Evolutionary conservation across 2,329 filamentous ascomycete species (phyloP).

Genomic region (Epichloe aotearoae): DNA sequence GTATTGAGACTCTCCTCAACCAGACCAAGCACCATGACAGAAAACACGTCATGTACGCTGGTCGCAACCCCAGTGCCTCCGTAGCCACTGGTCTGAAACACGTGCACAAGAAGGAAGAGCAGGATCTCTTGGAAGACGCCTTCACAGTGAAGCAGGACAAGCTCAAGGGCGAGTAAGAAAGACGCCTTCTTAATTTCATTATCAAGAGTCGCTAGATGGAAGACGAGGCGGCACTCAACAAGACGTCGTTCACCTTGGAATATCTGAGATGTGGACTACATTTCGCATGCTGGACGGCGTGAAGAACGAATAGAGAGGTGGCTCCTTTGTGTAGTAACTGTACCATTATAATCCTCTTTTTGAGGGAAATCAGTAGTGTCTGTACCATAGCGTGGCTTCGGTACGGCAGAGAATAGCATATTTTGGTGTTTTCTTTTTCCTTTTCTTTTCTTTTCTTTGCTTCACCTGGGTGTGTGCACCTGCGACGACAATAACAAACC

Average conservation of each 20-base stretch:
- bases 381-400: slow-evolving; percentile 5
- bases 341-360: slow-evolving; percentile 6
- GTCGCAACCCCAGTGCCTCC: slow-evolving; percentile 81
- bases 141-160: slow-evolving; percentile 55
- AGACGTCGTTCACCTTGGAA: too few species aligned
- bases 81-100: slow-evolving; percentile 89
- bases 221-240: too few species aligned
- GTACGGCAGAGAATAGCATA: slow-evolving; percentile 5
- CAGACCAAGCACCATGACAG: slow-evolving; percentile 83
- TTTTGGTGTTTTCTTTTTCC: not conserved
- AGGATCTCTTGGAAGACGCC: slow-evolving; percentile 59
- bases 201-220: not conserved
- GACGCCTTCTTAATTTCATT: not conserved
- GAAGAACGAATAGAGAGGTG: not conserved
- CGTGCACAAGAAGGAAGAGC: slow-evolving; percentile 83
- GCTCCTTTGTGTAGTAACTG: slow-evolving; percentile 7
- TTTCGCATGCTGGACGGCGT: not conserved
- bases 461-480: not conserved
- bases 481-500: too few species aligned
- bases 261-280: not conserved
- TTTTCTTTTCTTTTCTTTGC: not conserved
- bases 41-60: slow-evolving; percentile 95
- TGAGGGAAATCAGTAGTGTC: slow-evolving; percentile 2
- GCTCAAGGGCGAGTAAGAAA: slow-evolving; percentile 49
- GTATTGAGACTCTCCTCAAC: slow-evolving; percentile 93